Evolutionary conservation across 164 flowering plant species (phyloP), one percentile per base, ranked within the genome.

Genomic region (Chimonanthus praecox): DNA sequence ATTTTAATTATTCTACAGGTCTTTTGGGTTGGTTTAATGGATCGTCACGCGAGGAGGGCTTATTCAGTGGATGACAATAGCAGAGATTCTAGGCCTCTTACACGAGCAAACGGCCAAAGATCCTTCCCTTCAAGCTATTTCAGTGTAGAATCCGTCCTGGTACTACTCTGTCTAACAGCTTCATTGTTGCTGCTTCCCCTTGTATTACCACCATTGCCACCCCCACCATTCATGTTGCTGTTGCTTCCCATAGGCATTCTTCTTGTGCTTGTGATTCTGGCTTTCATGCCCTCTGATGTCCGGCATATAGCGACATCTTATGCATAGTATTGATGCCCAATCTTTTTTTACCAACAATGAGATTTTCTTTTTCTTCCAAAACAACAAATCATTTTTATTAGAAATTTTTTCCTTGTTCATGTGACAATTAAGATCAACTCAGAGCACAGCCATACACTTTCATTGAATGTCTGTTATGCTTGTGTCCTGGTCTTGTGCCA

Each of bases 191-290:
- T 94, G 5, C 88, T 94, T 60, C 98, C 98, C 9, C 67, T 94
- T 71, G 77, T 94, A 5, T 80, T 94, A 7, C 98, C 97, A 9
- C 97, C 97, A 48, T 82, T 94, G 88, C 97, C 98, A 3, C 98
- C 97, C 4, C 98, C 98, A 5, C 98, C 98, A 0, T 84, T 87
- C 76, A 67, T 94, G 92, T 75, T 94, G 85, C 85, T 94, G 20
- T 74, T 94, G 80, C 81, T 94, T 44, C 98, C 98, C 0, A 87
- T 94, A 11, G 84, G 81, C 72, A 87, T 94, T 71, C 73, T 92
- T 13, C 87, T 18, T 2, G 70, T 94, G 70, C 91, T 94, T 15
- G 74, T 94, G 85, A 20, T 86, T 0, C 80, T 94, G 84, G 97
- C 92, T 50, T 87, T 90, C 79, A 85, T 81, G 87, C 94, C 97